Conservation (phyloP, 2,329 filamentous ascomycete genomes). For the Pseudofabraea citricarpa region DNA sequence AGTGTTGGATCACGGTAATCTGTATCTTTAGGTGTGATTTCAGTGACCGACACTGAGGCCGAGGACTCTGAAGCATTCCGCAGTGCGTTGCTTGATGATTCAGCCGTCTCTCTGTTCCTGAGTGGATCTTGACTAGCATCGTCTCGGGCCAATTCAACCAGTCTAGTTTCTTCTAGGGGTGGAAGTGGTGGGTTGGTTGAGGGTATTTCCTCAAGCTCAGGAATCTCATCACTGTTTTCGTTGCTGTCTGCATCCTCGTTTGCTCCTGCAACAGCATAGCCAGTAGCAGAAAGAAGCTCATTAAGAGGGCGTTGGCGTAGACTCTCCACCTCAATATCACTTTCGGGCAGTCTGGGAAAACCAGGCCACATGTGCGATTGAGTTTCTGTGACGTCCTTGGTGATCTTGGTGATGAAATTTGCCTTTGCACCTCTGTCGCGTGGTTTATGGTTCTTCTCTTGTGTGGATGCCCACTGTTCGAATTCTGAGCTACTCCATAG, state of each 20-base stretch:
- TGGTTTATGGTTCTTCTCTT: slow-evolving; percentile 9
- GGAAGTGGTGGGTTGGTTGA: neutral
- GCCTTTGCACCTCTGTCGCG: neutral
- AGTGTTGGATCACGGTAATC: slow-evolving; percentile 52
- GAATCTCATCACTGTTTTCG: slow-evolving; percentile 32
- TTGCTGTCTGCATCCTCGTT: slow-evolving; percentile 4
- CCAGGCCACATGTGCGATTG: slow-evolving; percentile 10
- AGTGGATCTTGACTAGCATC: slow-evolving; percentile 4
- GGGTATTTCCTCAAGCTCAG: slow-evolving; percentile 22
- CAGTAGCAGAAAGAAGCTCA: slow-evolving; percentile 20
- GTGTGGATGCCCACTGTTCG: slow-evolving; percentile 23
- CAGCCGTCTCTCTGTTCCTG: no score
- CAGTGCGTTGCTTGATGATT: no score
- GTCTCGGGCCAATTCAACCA: slow-evolving; percentile 13
- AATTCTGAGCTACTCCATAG: slow-evolving; percentile 41
- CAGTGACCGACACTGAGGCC: slow-evolving; percentile 1
- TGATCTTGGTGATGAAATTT: neutral
- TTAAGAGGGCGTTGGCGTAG: slow-evolving; percentile 21
- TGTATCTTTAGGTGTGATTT: neutral
- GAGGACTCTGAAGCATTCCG: slow-evolving; percentile 3
- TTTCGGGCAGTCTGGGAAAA: slow-evolving; percentile 10
- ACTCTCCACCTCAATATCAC: slow-evolving; percentile 21
- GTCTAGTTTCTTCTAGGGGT: slow-evolving; percentile 23
- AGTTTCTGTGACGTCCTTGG: neutral
- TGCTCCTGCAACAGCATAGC: slow-evolving; percentile 17